Conservation (phyloP, 257 asterid genomes). For the Catharanthus roseus region DNA sequence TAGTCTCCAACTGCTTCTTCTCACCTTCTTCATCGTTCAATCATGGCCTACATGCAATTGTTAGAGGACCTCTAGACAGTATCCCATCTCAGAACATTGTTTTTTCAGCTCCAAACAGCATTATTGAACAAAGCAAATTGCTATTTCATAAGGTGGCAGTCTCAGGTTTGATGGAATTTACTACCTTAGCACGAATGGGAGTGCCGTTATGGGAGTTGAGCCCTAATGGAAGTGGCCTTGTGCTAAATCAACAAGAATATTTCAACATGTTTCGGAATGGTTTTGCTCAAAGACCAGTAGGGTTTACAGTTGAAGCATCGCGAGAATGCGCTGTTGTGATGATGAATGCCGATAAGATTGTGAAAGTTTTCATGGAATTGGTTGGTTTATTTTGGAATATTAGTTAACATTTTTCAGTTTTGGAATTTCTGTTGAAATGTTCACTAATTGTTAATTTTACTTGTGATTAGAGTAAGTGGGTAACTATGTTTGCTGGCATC, state of each 20-base stretch:
- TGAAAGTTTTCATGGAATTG: slow-evolving; percentile 54
- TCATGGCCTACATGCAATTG: not conserved
- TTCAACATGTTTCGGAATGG: slow-evolving; percentile 31
- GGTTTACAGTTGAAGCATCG: slow-evolving; percentile 47
- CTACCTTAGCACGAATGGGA: not conserved
- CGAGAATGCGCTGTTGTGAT: slow-evolving; percentile 44
- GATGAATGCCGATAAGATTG: slow-evolving; percentile 45
- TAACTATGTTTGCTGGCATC: not conserved
- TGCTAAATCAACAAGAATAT: slow-evolving; percentile 43
- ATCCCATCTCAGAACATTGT: not conserved
- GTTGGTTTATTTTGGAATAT: slow-evolving; percentile 20
- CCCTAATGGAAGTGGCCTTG: not conserved
- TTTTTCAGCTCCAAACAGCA: not conserved
- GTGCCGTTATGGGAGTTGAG: not conserved
- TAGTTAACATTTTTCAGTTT: not conserved
- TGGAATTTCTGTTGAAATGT: not conserved
- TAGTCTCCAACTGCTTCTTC: no score
- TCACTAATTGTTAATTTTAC: not conserved
- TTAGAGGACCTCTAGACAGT: no score
- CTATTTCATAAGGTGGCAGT: not conserved
- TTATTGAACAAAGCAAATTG: not conserved
- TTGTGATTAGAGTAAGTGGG: not conserved
- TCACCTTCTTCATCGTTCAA: not conserved
- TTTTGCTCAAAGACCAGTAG: slow-evolving; percentile 41
- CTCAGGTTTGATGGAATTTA: not conserved